A percentile compares a stretch with the other conserved stretches of the same genome.
Evolutionary conservation across 805 yeast species (phyloP).

Genomic region (Schizosaccharomyces japonicus): DNA sequence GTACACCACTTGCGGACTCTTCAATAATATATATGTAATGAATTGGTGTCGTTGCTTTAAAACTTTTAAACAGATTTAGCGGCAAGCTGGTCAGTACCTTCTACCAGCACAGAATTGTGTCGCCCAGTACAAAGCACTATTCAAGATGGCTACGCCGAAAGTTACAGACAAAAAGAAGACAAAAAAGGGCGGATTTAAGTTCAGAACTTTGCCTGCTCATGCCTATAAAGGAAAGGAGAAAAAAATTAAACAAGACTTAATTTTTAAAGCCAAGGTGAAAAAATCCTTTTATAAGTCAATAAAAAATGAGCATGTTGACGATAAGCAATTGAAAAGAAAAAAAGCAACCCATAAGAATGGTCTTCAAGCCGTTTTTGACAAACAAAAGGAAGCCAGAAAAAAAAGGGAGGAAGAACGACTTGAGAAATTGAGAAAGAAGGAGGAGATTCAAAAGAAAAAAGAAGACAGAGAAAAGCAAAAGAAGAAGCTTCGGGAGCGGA

Average conservation of each 20-base stretch:
- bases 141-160: too few species aligned
- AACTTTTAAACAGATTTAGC: too few species aligned
- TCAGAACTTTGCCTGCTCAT: not conserved
- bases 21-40: too few species aligned
- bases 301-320: not conserved
- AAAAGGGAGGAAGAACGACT: not conserved
- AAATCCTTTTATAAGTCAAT: not conserved
- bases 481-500: not conserved
- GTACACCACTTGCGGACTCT: too few species aligned
- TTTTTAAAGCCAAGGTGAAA: not conserved
- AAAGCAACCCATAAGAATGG: not conserved
- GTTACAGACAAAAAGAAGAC: too few species aligned
- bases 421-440: not conserved
- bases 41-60: too few species aligned
- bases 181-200: not conserved
- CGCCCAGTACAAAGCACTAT: too few species aligned
- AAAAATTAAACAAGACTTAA: not conserved
- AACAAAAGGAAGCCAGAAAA: not conserved
- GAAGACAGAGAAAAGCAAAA: not conserved
- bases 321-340: not conserved
- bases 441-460: not conserved
- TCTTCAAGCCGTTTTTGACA: not conserved
- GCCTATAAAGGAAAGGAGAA: constrained; percentile 1
- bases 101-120: too few species aligned
- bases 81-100: too few species aligned